phyloP scores from a whole-genome alignment of 345 rosid species.

The Cochlearia excelsa region DNA sequence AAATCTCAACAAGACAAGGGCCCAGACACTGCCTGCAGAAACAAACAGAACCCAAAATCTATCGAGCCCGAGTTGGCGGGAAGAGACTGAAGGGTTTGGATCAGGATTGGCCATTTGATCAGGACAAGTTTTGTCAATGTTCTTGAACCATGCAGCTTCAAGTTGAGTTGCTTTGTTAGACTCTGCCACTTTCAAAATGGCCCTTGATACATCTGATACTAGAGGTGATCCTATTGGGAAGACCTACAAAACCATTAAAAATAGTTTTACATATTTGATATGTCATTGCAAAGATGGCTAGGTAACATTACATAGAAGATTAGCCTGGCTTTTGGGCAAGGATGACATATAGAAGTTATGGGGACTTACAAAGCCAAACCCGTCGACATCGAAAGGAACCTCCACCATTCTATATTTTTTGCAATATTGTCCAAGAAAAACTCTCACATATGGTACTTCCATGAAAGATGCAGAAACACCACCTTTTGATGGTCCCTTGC shows the following conservation, averaged over 20 bases:
- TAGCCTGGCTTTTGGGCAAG: no score
- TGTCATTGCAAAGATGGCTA: no score
- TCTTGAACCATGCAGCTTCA: constrained; percentile 31
- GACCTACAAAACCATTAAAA: constrained; percentile 23
- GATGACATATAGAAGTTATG: no score
- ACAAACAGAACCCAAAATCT: constrained; percentile 51
- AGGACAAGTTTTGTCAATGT: constrained; percentile 24
- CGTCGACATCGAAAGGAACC: constrained; percentile 35
- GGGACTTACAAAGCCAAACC: constrained; percentile 52
- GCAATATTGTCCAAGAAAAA: constrained; percentile 43
- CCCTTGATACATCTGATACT: constrained; percentile 46
- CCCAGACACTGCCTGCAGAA: neutral
- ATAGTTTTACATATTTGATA: neutral
- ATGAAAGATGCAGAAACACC: constrained; percentile 46
- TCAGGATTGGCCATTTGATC: constrained; percentile 26
- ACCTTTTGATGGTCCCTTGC: constrained; percentile 35
- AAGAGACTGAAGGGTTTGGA: constrained; percentile 23
- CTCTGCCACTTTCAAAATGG: constrained; percentile 40
- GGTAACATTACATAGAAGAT: no score
- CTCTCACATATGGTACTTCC: constrained; percentile 37
- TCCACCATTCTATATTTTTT: constrained; percentile 37
- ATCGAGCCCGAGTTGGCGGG: constrained; percentile 38
- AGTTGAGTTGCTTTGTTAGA: constrained; percentile 35
- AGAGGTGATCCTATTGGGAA: constrained; percentile 49
- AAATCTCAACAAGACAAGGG: no score